Evolutionary conservation across 2,329 filamentous ascomycete genomes (phyloP), one percentile per base, ranked within the genome.

Genomic region (Aureobasidium musti): DNA sequence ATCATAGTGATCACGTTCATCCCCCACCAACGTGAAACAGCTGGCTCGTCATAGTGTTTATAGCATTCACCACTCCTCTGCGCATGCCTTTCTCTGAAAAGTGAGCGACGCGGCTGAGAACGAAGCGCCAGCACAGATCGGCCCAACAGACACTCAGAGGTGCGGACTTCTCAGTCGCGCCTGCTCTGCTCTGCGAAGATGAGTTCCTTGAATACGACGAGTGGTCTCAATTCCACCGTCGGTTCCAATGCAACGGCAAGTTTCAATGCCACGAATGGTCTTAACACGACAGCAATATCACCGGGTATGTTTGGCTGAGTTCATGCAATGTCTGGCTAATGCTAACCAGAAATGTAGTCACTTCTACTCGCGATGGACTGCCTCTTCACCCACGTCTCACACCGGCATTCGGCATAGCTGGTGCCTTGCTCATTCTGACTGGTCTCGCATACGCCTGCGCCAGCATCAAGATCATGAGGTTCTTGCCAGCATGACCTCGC

Each of bases 401-500:
- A 1, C 92, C 94, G 3, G 92, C 89, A 47, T 88, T 91, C 78
- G 91, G 87, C 3, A 85, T 97, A 57, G 88, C 88, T 39, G 94
- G 93, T 28, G 85, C 89, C 23, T 81, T 97, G 59, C 82, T 98
- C 68, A 82, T 98, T 50, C 74, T 87, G 4, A 86, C 88, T 10
- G 94, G 94, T n/a, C 73, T 84, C 10, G 80, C 86, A 7, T 89
- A 95, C 74, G 84, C 86, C 8, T 78, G 97, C 23, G 84, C 96
- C 70, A 93, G 93, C 1, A 91, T 96, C 73, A 94, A 91, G 77
- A 91, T 91, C 73, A 84, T 85, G 76, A 21, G n/a, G 61, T 54
- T 19, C 19, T 11, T 54, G 35, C 11, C 21, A 23, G 6, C 21
- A 52, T 28, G 89, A 86, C 19, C 54, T 47, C 28, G 21, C 17